Evolutionary conservation across 768 basidiomycete genomes (phyloP), one percentile per base, ranked within the genome.

Genomic region (Amanita muscaria): DNA sequence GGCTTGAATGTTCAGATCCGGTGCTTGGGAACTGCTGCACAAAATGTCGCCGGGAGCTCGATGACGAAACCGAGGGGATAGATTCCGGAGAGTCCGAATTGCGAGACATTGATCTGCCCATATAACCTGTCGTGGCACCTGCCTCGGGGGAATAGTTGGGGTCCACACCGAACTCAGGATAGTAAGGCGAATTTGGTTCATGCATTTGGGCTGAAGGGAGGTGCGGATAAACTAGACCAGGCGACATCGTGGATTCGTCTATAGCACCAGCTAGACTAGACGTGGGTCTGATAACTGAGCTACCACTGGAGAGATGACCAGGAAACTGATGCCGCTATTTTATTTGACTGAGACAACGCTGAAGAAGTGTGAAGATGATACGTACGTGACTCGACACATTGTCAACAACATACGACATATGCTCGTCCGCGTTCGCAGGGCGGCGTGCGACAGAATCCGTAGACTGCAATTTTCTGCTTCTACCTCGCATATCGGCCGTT

Each of bases 261-360:
- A 85, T 75, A 19, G 83, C 80, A 46, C 79, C 79, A 21, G 74
- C 75, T 46, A 86, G 64, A 43, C 68, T 74, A 39, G 67, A 71
- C 48, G 73, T 72, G 30, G 73, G 59, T 32, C 59, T 64, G 51
- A 70, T 70, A 56, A 57, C 63, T 0, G 76, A 71, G 15, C 65
- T 10, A n/a, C 27, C 43, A 18, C 34, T 19, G 9, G 33, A 6
- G 22, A 35, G 7, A 12, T 36, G 34, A 9, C 43, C 6, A 29
- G 43, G 29, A 21, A 29, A 29, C 18, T 32, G 44, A 35, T 32
- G 16, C 44, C 39, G 30, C n/a, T 18, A 36, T 12, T 11, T 46
- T 38, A 31, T 31, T 44, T 22, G 27, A 16, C 32, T n/a, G 38
- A 25, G 19, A 35, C 15, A 22, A 18, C 40, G 22, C 33, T 15